A percentile compares a stretch with the other conserved stretches of the same genome.
Conservation (phyloP, 352 stramenopile species). For the Pythium aristosporum region DNA sequence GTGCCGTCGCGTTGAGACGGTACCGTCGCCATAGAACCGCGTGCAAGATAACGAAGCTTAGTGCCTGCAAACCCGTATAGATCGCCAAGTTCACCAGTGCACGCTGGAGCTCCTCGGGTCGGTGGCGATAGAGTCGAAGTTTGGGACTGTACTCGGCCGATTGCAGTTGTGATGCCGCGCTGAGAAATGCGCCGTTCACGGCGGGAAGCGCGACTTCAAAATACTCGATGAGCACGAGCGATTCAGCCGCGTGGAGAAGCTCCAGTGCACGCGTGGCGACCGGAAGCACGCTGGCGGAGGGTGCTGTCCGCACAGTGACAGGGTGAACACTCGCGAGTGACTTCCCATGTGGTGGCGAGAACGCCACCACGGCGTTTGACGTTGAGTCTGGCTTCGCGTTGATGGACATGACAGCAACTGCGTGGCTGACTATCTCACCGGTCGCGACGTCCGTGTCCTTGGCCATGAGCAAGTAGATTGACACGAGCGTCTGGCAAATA, state of each 20-base stretch:
- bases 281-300: background rate
- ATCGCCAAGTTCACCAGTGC: conserved; percentile 23
- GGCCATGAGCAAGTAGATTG: background rate
- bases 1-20: conserved; percentile 2
- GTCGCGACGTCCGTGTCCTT: too few relatives aligned
- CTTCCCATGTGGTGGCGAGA: too few relatives aligned
- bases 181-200: conserved; percentile 3
- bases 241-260: conserved; percentile 11
- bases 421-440: too few relatives aligned
- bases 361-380: too few relatives aligned
- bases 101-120: conserved; percentile 34
- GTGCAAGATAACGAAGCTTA: background rate
- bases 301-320: background rate
- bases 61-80: background rate
- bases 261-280: conserved; percentile 2
- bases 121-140: conserved; percentile 52
- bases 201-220: conserved; percentile 12
- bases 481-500: background rate
- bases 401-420: too few relatives aligned
- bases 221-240: conserved; percentile 21
- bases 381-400: too few relatives aligned
- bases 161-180: background rate
- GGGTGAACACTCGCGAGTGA: background rate
- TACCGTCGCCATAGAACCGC: conserved; percentile 15
- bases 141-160: conserved; percentile 49